Base-by-base conservation (phyloP, 106 monocot genomes). In the Hemerocallis citrina region DNA sequence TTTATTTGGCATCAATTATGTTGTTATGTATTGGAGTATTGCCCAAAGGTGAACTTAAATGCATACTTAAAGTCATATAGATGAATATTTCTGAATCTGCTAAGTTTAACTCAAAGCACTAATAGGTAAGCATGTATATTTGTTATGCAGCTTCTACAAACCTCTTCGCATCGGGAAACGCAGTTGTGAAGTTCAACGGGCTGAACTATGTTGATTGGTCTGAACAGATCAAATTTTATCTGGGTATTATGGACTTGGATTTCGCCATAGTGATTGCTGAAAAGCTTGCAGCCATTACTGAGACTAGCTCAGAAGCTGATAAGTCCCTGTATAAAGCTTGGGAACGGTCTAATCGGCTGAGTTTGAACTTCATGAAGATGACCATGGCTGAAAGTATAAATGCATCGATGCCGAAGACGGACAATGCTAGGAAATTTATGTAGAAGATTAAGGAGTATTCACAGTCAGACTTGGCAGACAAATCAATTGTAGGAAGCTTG, bases 341-440 rank as follows among this genome's bases (percentile, higher is more conserved):
- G 43, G 43, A 43, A n/a, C 43, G 43, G 43, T 43, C 43, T 43
- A 43, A 43, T n/a, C 43, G 43, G 43, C n/a, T 43, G 43, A 43
- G 43, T 43, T 43, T 43, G 43, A 43, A 43, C 43, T n/a, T 43
- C 43, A 43, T 43, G 43, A 12, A n/a, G 43, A 43, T 43, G 43
- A 43, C 1, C n/a, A 43, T 43, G 43, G 43, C 43, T 12, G 43
- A 43, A 43, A 43, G 43, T 43, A 43, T 43, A 1, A 43, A 43
- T 12, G 15, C 43, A 43, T 43, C 43, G 12, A 43, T 43, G 43
- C 43, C 43, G 15, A 43, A 43, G 43, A 43, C 3, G n/a, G 43
- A 43, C 0, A 43, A 43, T 43, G 43, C 43, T 14, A 43, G 3
- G 3, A n/a, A 43, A 43, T 43, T 43, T n/a, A 43, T 43, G 43